phyloP scores from a whole-genome alignment of 768 basidiomycete genomes.

The Kwoniella sp. region DNA sequence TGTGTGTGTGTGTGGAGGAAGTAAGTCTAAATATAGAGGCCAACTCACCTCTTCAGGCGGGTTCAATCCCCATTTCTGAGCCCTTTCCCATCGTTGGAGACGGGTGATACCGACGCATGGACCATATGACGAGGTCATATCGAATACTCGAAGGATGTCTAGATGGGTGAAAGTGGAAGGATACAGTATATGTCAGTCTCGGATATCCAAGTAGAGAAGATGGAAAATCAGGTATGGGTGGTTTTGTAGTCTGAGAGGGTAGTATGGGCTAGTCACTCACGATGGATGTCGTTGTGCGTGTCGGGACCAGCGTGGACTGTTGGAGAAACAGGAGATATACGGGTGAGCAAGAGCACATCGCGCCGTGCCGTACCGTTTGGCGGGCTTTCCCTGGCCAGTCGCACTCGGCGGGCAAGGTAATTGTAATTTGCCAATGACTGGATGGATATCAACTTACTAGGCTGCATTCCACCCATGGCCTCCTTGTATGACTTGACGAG shows the following conservation, averaged over 20 bases:
- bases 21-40: background rate
- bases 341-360: too few species aligned
- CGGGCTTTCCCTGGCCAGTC: too few species aligned
- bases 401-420: too few species aligned
- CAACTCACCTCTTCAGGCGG: constrained; percentile 73
- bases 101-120: constrained; percentile 61
- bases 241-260: background rate
- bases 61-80: constrained; percentile 71
- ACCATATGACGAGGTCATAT: constrained; percentile 52
- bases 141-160: constrained; percentile 54
- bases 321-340: background rate
- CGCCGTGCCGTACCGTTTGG: too few species aligned
- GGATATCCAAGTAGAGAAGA: too few species aligned
- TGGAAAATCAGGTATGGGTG: too few species aligned
- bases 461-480: constrained; percentile 63
- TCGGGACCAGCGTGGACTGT: constrained; percentile 50
- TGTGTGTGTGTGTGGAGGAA: constrained; percentile 7
- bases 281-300: constrained; percentile 49
- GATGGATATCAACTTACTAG: constrained; percentile 62
- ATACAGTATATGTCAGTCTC: background rate
- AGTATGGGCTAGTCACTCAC: constrained; percentile 44
- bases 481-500: constrained; percentile 60
- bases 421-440: background rate
- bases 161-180: background rate
- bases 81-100: constrained; percentile 84